Base-by-base conservation (phyloP, 352 stramenopile species). In the Discostella stelligera region DNA sequence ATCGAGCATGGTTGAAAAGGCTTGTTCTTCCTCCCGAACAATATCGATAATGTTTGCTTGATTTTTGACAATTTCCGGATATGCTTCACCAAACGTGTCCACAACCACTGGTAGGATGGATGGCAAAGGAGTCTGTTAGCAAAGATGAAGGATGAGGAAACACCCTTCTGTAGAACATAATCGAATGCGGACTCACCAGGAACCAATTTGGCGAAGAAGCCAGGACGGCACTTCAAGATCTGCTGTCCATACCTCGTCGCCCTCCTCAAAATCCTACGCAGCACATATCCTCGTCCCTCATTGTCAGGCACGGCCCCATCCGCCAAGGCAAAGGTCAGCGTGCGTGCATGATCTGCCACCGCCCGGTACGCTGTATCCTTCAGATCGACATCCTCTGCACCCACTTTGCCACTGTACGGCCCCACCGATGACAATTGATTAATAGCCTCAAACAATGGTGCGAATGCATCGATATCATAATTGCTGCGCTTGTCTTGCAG, bases 381-480 rank as follows among this genome's bases (percentile, higher is more conserved):
- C 80, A 83, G 94, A 14, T 89, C 90, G 2, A 66, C 74, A 83
- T 95, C 91, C 21, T 94, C 90, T 2, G 48, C 50, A 23, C 86
- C 91, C 59, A 95, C 80, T 66, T 94, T 92, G 54, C 87, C 87
- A 13, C 54, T 23, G 56, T 94, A 94, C 0, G 88, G 78, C 21
- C 74, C 62, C 11, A 79, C 80, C 18, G 79, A 79, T 14, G 85
- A 91, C 18, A 88, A 66, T 23, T 82, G 72, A 62, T 86, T 77
- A 78, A 92, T 90, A 25, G 77, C 81, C 53, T 86, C 82, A 80
- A 93, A 93, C n/a, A 98, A 82, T 21, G 96, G 95, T 46, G 95
- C 91, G 78, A 99, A 99, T 25, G 95, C 85, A 81, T 99, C 96
- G 10, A 96, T 98, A 84, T 98, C 95, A 85, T 98, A 98, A 81